These are phyloP conservation scores for Hordeum vulgare DNA, from an alignment of 176 grass and related monocot species.

Conservation along the genomic window MorexV3_pseudomolecules_assembly NC_058523.1:106513251-106513750, in stretches of 20 bases:
- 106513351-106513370: slow-evolving; percentile 56
- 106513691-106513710: background rate
- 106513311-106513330: no score
- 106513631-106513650: slow-evolving; percentile 95
- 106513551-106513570: slow-evolving; percentile 40
- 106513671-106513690: background rate
- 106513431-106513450: slow-evolving; percentile 83
- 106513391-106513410: slow-evolving; percentile 72
- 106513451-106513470: slow-evolving; percentile 91
- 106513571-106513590: slow-evolving; percentile 97
- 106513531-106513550: background rate
- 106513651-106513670: slow-evolving; percentile 85
- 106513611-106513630: slow-evolving; percentile 85
- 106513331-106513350: background rate
- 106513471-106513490: slow-evolving; percentile 51
- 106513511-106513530: background rate
- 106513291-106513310: no score
- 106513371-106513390: slow-evolving; percentile 74
- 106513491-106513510: background rate
- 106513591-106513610: slow-evolving; percentile 88
- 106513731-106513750: slow-evolving; percentile 31
- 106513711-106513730: background rate
- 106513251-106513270: background rate
- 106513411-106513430: slow-evolving; percentile 84
- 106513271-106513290: background rate